Percentiles rank a stretch among this genome's conserved stretches.
These are phyloP conservation scores for Debaryomyces tyrocola DNA, from an alignment of 805 yeast species.

Conservation along the genomic window DNA sequence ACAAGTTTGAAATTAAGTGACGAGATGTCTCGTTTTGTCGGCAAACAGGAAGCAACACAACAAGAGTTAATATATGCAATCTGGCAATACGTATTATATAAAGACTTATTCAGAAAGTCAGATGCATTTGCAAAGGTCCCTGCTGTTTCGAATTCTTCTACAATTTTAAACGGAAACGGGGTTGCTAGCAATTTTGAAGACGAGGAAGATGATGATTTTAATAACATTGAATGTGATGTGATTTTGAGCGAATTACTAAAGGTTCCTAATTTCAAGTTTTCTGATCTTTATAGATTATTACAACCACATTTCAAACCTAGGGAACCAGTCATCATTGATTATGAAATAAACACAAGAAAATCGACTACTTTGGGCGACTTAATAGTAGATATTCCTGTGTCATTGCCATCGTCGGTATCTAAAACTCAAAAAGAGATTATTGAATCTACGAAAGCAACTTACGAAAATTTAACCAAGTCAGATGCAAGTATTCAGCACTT, in stretches of 20 bases:
- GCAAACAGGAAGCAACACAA: slow-evolving; percentile 76
- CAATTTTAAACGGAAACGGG: slow-evolving; percentile 15
- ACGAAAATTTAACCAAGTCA: slow-evolving; percentile 44
- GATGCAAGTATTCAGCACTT: slow-evolving; percentile 43
- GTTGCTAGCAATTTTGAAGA: slow-evolving; percentile 11
- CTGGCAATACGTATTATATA: slow-evolving; percentile 77
- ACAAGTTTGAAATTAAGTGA: slow-evolving; percentile 63
- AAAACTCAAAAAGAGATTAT: slow-evolving; percentile 38
- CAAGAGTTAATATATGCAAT: slow-evolving; percentile 78
- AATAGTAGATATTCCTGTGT: slow-evolving; percentile 66
- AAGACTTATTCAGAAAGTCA: slow-evolving; percentile 47
- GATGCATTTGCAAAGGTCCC: slow-evolving; percentile 34
- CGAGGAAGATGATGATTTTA: slow-evolving; percentile 31
- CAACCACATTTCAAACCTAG: slow-evolving; percentile 74
- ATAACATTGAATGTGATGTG: slow-evolving; percentile 43
- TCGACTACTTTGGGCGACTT: slow-evolving; percentile 80
- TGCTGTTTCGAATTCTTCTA: slow-evolving; percentile 30
- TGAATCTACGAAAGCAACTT: slow-evolving; percentile 37
- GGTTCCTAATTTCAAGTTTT: slow-evolving; percentile 58
- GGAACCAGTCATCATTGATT: slow-evolving; percentile 76
- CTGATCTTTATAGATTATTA: slow-evolving; percentile 69
- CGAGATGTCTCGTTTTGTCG: slow-evolving; percentile 66
- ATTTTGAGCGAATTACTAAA: slow-evolving; percentile 46
- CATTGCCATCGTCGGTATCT: slow-evolving; percentile 37
- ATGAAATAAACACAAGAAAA: slow-evolving; percentile 71